These are phyloP conservation scores for Sporormia fimetaria DNA, from an alignment of 495 filamentous ascomycete species.

Conservation along the genomic window DNA sequence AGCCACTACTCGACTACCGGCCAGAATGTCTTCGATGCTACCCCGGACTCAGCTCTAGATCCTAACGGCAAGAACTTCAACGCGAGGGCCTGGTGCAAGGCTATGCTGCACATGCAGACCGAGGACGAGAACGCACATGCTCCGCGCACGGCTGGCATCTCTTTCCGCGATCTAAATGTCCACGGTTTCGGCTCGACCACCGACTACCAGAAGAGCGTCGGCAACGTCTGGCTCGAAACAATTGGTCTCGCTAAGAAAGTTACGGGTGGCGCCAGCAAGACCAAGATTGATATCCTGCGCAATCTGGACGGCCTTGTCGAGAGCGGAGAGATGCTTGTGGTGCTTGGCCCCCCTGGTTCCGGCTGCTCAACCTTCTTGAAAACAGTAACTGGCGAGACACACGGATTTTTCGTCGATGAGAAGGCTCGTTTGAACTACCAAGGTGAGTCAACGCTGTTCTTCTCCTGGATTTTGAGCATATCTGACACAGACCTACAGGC, in stretches of 20 bases:
- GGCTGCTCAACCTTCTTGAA: conserved; percentile 67
- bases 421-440: conserved; percentile 35
- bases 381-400: conserved; percentile 56
- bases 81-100: conserved; percentile 48
- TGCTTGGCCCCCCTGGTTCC: conserved; percentile 60
- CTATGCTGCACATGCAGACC: conserved; percentile 32
- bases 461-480: no score
- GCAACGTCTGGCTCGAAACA: conserved; percentile 30
- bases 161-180: conserved; percentile 40
- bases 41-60: conserved; percentile 43
- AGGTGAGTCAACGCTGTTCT: conserved; percentile 16
- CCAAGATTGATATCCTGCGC: conserved; percentile 58
- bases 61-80: conserved; percentile 46
- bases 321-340: conserved; percentile 70
- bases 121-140: conserved; percentile 26
- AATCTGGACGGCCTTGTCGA: conserved; percentile 62
- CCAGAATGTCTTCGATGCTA: conserved; percentile 29
- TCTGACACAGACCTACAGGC: conserved; percentile 16
- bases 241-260: conserved; percentile 32
- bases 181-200: conserved; percentile 40
- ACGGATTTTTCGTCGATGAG: conserved; percentile 37
- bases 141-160: conserved; percentile 34
- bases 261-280: conserved; percentile 38
- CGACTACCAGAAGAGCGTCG: conserved; percentile 38
- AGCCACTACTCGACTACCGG: conserved; percentile 21